Base-by-base conservation (phyloP, 345 rosid genomes). In the Melaleuca alternifolia region DNA sequence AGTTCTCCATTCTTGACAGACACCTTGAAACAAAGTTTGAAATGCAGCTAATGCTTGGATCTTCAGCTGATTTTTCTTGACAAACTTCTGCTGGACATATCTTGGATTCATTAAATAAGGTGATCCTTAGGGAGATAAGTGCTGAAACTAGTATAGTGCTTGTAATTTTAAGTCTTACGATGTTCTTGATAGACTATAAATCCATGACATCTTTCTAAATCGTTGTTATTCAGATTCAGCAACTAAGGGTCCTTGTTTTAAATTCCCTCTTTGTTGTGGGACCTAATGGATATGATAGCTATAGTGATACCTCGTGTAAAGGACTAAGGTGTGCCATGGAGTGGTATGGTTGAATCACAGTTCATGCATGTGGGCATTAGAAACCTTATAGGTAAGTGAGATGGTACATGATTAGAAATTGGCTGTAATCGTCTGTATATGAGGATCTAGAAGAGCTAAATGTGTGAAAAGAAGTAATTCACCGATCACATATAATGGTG, bases 21-120 rank as follows among this genome's bases (percentile, higher is more conserved):
- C 99, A 98, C 89, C 94, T 96, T 87, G 91, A 91, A 86, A 95
- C 98, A 54, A 96, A 94, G 93, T 92, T 98, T 90, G 99, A 97
- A 91, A 95, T 97, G 99, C 96, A 98, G 50, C 91, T 97, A 90
- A 97, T 97, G 99, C 99, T 97, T 50, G 99, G 99, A 82, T 94
- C 98, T n/a, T 96, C 96, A 52, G 89, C 89, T 85, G 99, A 97
- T 92, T 95, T 96, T 89, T 93, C 92, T 59, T 96, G 95, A 90
- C 97, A 91, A 88, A 85, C 91, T 89, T 93, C 95, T 87, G 81
- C 91, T 75, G 98, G 93, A 91, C 94, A 93, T 85, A 87, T 89
- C 21, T 92, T 98, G 41, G 82, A 91, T 83, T 89, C 89, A 86
- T 91, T 89, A 85, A 92, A 88, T 81, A 94, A 92, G 89, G 87